A percentile compares a stretch with the other conserved stretches of the same genome.
These are phyloP conservation scores for Chalciporus piperatus DNA, from an alignment of 768 basidiomycete genomes.

Conservation along the genomic window DNA sequence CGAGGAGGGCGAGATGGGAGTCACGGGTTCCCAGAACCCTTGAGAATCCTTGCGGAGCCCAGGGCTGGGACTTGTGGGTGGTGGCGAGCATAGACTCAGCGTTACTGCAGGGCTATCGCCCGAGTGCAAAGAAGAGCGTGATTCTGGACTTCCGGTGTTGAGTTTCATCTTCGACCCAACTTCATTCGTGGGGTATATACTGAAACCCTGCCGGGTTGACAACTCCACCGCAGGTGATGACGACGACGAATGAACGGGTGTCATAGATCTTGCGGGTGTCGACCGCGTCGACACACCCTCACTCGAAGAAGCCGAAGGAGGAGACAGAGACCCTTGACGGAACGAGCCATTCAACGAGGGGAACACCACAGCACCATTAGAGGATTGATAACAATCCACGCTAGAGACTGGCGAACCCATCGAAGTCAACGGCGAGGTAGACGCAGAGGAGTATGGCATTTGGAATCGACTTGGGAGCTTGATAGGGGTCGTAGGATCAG, in stretches of 20 bases:
- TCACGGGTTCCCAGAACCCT: slow-evolving; percentile 27
- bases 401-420: not conserved
- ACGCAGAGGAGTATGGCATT: slow-evolving; percentile 1
- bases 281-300: slow-evolving; percentile 9
- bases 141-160: not conserved
- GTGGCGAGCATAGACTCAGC: slow-evolving; percentile 11
- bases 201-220: not conserved
- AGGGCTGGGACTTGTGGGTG: slow-evolving; percentile 4
- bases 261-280: slow-evolving; percentile 9
- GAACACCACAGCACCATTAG: slow-evolving; percentile 17
- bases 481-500: slow-evolving; percentile 16
- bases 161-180: slow-evolving; percentile 1
- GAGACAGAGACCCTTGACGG: slow-evolving; percentile 8
- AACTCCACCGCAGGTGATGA: slow-evolving; percentile 1
- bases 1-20: slow-evolving; percentile 15
- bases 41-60: slow-evolving; percentile 24
- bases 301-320: not conserved
- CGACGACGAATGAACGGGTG: slow-evolving; percentile 3
- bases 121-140: not conserved
- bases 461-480: slow-evolving; percentile 9
- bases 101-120: slow-evolving; percentile 2
- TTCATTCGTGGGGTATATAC: not conserved
- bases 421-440: slow-evolving; percentile 2
- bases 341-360: slow-evolving; percentile 26
- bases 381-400: slow-evolving; percentile 7